These are phyloP conservation scores for Tulasnella sp. DNA, from an alignment of 768 basidiomycete genomes.

Conservation along the genomic window DNA sequence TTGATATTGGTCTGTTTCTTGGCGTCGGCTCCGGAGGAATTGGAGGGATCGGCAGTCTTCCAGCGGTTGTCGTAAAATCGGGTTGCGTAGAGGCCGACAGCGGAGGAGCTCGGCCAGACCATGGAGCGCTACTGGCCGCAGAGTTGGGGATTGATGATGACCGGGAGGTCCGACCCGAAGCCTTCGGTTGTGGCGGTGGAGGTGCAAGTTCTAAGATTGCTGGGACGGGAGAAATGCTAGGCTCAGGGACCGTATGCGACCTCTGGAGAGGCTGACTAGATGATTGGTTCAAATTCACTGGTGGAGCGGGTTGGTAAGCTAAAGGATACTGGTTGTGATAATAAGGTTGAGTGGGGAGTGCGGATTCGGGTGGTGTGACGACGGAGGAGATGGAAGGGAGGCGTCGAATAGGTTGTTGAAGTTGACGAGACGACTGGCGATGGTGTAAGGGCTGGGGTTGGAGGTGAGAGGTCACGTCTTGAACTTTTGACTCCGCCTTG, in stretches of 20 bases:
- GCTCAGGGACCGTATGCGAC: background rate
- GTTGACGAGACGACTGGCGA: background rate
- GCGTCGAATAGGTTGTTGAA: background rate
- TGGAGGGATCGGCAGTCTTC: background rate
- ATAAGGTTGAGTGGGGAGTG: background rate
- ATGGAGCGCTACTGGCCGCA: background rate
- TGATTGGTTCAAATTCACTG: background rate
- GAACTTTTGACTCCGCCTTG: background rate
- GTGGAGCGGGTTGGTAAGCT: background rate
- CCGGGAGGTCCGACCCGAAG: background rate
- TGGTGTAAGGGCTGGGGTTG: background rate
- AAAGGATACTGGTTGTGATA: background rate
- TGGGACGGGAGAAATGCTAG: background rate
- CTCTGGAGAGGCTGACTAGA: background rate
- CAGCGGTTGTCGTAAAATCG: background rate
- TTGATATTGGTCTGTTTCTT: background rate
- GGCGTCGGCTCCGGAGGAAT: background rate
- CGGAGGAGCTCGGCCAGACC: background rate
- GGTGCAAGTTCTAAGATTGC: background rate
- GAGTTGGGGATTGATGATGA: background rate
- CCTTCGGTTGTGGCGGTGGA: background rate
- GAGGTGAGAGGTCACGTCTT: background rate
- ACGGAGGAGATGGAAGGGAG: slow-evolving; percentile 4
- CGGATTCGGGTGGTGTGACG: background rate
- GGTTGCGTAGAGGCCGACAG: background rate